Evolutionary conservation across 2,329 filamentous ascomycete species (phyloP), one percentile per base, ranked within the genome.

Genomic region (Colletotrichum musicola): DNA sequence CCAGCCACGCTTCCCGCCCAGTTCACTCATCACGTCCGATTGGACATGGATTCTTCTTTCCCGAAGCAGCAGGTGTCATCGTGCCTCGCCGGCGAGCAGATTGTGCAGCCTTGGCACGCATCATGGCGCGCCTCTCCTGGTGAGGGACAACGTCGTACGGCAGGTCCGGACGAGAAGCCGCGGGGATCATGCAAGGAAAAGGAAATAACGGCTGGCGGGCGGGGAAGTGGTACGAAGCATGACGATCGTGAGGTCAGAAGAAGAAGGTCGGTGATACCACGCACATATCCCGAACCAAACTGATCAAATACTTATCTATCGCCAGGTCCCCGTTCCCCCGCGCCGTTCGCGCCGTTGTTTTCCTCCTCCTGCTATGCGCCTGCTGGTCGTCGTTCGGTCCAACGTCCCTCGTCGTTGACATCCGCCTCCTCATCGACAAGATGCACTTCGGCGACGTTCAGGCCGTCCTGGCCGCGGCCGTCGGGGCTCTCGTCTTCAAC

Each of bases 21-120:
- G 50, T 38, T 16, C 35, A 35, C 56, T 65, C 65, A 7, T 50
- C 62, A 55, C 42, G 62, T 65, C 62, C 55, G 60, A 51, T 54
- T 60, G 50, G 65, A 44, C 50, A 68, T 68, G 65, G 55, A 25
- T 47, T 38, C 13, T 47, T 38, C 13, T 68, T 68, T 56, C 65
- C 65, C 56, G 65, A 68, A 68, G 65, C 42, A 68, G 65, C 65
- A 68, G 65, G 65, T 68, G 65, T 35, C 62, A 68, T 68, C 42
- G 55, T 44, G 55, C 49, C 50, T 60, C n/a, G 46, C 22, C 40
- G 40, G n/a, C 42, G 3, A 51, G 20, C 30, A 56, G 62, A 51
- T 60, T 60, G 18, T 25, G 12, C 6, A 9, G 30, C 38, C 65
- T 65, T 68, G 65, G 65, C 65, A 61, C 38, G 40, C 62, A 22